A percentile compares a stretch with the other conserved stretches of the same genome.
phyloP scores from a whole-genome alignment of 169 alveolate species.

The Plasmodium gaboni region DNA sequence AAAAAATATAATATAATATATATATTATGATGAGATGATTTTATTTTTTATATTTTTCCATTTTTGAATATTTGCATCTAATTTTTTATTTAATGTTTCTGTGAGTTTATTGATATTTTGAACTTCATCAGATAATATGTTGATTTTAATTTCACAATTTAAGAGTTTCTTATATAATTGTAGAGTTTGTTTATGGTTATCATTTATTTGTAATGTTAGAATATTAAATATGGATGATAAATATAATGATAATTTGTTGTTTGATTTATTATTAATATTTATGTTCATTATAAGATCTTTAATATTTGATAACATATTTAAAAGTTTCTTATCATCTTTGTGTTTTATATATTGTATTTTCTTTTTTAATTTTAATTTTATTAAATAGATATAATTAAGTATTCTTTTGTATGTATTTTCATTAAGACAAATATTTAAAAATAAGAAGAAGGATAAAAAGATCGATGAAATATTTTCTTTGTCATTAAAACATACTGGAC shows the following conservation, averaged over 20 bases:
- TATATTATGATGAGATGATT: neutral
- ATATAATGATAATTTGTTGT: too few species aligned
- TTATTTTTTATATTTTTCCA: neutral
- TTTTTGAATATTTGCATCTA: constrained; percentile 1
- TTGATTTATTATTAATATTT: too few species aligned
- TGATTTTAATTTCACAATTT: constrained; percentile 12
- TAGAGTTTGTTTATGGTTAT: constrained; percentile 19
- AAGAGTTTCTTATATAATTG: constrained; percentile 22
- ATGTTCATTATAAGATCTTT: neutral
- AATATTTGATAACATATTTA: constrained; percentile 1
- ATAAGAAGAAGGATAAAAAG: constrained; percentile 30
- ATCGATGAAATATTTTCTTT: constrained; percentile 18
- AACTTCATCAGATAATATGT: constrained; percentile 28
- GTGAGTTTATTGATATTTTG: constrained; percentile 9
- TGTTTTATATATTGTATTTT: constrained; percentile 36
- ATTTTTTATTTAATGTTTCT: constrained; percentile 7
- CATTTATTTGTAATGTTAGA: constrained; percentile 4
- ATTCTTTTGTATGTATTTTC: constrained; percentile 65
- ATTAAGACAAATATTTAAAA: constrained; percentile 49
- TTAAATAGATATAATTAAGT: constrained; percentile 67
- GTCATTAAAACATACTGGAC: constrained; percentile 3
- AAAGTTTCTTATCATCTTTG: neutral
- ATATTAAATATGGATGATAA: too few species aligned
- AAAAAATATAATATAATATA: too few species aligned
- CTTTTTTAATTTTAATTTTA: constrained; percentile 45